phyloP scores from a whole-genome alignment of 1,139 yeast species.

The Keqinozyma sinolaborantium region DNA sequence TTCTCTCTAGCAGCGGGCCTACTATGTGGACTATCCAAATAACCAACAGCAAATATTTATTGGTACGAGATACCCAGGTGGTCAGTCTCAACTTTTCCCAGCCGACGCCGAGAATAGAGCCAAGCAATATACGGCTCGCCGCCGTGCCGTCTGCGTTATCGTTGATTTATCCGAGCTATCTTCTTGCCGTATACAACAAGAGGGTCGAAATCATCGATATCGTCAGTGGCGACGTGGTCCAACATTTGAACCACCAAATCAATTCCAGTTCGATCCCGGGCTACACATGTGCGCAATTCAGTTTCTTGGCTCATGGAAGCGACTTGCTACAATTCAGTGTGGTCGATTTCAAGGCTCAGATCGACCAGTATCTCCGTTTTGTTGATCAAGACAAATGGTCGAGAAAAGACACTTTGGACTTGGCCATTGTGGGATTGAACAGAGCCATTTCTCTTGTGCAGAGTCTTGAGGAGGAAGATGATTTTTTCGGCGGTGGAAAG shows the following conservation, averaged over 20 bases:
- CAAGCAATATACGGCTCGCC: conserved; percentile 22
- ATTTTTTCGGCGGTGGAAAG: conserved; percentile 18
- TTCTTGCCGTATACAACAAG: conserved; percentile 36
- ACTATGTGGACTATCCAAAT: conserved; percentile 19
- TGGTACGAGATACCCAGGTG: conserved; percentile 28
- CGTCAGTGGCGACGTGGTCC: conserved; percentile 41
- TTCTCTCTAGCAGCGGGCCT: conserved; percentile 20
- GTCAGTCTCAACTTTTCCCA: conserved; percentile 13
- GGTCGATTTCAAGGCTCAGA: conserved; percentile 33
- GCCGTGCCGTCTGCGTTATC: conserved; percentile 31
- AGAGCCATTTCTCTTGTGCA: conserved; percentile 32
- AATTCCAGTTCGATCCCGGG: conserved; percentile 20
- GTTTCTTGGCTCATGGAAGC: conserved; percentile 23
- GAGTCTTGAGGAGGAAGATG: conserved; percentile 19
- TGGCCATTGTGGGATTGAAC: conserved; percentile 32
- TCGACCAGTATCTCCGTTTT: conserved; percentile 31
- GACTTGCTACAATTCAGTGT: conserved; percentile 30
- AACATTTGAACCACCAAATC: conserved; percentile 32
- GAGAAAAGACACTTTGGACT: conserved; percentile 22
- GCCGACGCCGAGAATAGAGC: conserved; percentile 8
- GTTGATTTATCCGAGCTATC: conserved; percentile 43
- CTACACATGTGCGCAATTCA: conserved; percentile 11
- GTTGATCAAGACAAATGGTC: conserved; percentile 12
- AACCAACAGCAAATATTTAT: conserved; percentile 13
- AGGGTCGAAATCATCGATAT: conserved; percentile 44